phyloP scores from a whole-genome alignment of 2,329 filamentous ascomycete genomes.

The Chaetomium sp. region DNA sequence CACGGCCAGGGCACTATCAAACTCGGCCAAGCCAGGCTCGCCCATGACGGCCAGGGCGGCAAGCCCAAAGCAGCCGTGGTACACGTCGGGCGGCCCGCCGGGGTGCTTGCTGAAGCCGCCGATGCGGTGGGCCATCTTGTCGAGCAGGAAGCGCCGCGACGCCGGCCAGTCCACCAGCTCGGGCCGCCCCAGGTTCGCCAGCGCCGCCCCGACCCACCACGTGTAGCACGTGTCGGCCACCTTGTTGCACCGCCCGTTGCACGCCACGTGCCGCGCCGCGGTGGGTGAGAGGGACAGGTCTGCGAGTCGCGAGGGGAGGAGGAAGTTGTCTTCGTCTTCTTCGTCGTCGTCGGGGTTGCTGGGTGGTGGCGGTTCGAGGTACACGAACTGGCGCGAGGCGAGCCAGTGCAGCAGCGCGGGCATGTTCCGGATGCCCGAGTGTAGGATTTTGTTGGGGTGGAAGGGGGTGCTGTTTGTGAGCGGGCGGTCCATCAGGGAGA shows the following conservation, averaged over 20 bases:
- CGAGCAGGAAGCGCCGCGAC: conserved; percentile 76
- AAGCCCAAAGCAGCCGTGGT: conserved; percentile 87
- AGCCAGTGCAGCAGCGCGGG: conserved; percentile 54
- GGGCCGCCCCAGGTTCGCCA: conserved; percentile 42
- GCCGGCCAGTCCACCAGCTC: conserved; percentile 60
- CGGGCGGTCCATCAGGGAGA: conserved; percentile 72
- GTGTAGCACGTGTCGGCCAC: conserved; percentile 92
- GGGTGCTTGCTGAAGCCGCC: conserved; percentile 78
- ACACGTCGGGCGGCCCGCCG: conserved; percentile 71
- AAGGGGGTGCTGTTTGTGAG: conserved; percentile 40
- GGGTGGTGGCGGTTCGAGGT: conserved; percentile 44
- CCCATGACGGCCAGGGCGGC: conserved; percentile 75
- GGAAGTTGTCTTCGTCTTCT: conserved; percentile 43
- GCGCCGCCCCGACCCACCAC: conserved; percentile 82
- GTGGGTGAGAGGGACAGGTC: conserved; percentile 42
- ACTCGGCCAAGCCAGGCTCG: conserved; percentile 66
- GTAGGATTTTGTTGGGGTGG: conserved; percentile 39
- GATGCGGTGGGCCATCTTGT: conserved; percentile 83
- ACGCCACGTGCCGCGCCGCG: conserved; percentile 59
- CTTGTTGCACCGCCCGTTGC: conserved; percentile 91
- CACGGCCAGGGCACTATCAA: conserved; percentile 78
- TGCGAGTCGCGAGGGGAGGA: conserved; percentile 40
- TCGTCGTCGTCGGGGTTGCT: conserved; percentile 44
- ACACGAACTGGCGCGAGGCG: conserved; percentile 60
- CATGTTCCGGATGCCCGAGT: conserved; percentile 46